Evolutionary conservation across 768 basidiomycete species (phyloP), one percentile per base, ranked within the genome.

Genomic region (Hirschioporus abietinus): DNA sequence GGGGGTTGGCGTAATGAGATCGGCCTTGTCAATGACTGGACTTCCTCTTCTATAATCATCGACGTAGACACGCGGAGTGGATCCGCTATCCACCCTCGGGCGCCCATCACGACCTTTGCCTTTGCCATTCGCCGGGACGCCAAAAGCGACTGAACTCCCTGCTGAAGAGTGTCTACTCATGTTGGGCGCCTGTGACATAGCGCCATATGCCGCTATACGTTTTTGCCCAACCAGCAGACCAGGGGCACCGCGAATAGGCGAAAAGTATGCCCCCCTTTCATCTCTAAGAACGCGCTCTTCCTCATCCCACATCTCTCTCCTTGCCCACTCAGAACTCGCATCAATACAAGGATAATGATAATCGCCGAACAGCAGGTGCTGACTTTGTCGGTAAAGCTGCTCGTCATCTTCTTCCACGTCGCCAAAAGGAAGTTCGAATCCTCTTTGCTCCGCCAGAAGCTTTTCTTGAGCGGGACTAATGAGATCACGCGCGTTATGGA

Each of bases 311-410:
- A 92, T 89, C 60, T 79, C 74, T 35, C 78, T 77, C 68, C 86
- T 79, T 23, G 90, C 92, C 20, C 76, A 71, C 76, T 95, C 92
- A 26, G 89, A 86, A 77, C 91, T 95, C 62, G 93, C 90, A 72
- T 96, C 95, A 68, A 95, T 88, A 65, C 86, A 87, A 0, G 95
- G 95, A 74, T 96, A 96, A 72, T 92, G 86, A 74, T 95, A 94
- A 77, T 96, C 92, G 5, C 94, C 94, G 70, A 95, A 98, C 26
- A 96, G 81, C 68, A 93, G 91, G 70, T 85, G 82, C 74, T 86
- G 85, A 74, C 92, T 89, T 52, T 94, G 84, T 30, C 78, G 82
- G 72, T 90, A 99, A 64, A 96, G 76, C 69, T 81, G 80, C 71
- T 97, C 96, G 72, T 93, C 91, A 25, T 76, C 85, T 1, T 86